Base-by-base conservation (phyloP, 306 rosid genomes). In the Trifolium repens region DNA sequence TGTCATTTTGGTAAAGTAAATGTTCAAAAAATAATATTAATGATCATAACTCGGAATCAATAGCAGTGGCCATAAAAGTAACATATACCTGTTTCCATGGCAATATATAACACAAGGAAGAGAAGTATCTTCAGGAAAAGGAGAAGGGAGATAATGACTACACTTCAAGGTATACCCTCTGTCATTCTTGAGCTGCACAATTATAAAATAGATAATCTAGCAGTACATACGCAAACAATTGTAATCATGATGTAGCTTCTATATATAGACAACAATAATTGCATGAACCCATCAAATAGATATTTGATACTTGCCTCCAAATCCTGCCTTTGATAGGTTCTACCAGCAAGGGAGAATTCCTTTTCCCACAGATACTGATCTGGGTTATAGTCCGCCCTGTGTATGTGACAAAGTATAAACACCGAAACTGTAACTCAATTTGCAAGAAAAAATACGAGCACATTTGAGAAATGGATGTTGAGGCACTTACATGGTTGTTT, bases 91-190 rank as follows among this genome's bases (percentile, higher is more conserved):
- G 88, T 94, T 94, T 74, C 99, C 99, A 76, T 94, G 99, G 85
- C 97, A 94, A 67, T 94, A 94, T 80, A 94, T 79, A 67, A 94
- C 99, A 89, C 99, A 94, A 10, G 97, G 99, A 81, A 94, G 97
- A 69, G 96, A 79, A 68, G 88, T 80, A 27, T 89, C 99, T 79
- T 90, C 91, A 1, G 96, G 91, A 61, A 92, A 83, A 79, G 93
- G 86, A 53, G 93, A 87, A 77, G 99, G 99, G 64, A 90, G 80
- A 84, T 94, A 94, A 85, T 94, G 99, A 79, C 93, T 92, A 68
- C 99, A 94, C 60, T 78, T 89, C 89, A 94, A 85, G 65, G 86
- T 84, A 71, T 88, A 83, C 81, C 97, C 97, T 80, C 96, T 86
- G 32, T 84, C 69, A 85, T 94, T 94, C 79, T 78, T 88, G 60